Conservation (phyloP, 2,329 filamentous ascomycete genomes). For the Hypoxylon sp. region DNA sequence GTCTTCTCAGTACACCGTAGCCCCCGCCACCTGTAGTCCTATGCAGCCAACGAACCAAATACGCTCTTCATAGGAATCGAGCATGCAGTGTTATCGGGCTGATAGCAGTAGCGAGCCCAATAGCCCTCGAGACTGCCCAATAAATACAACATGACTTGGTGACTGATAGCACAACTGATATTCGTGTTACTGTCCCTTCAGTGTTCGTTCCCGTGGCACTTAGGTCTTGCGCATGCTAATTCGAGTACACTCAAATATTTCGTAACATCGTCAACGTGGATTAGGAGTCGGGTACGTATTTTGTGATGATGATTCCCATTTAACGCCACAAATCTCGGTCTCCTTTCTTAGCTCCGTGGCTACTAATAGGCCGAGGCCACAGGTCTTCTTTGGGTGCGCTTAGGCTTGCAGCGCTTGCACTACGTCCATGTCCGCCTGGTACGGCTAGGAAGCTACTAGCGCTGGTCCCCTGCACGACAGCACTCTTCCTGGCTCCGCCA, state of each 20-base stretch:
- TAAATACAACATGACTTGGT: not conserved
- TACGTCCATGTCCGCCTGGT: slow-evolving; percentile 54
- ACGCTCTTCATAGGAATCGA: not conserved
- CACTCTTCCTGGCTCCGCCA: slow-evolving; percentile 64
- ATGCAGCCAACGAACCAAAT: not conserved
- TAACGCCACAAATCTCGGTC: slow-evolving; percentile 61
- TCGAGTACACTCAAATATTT: not conserved
- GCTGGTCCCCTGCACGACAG: slow-evolving; percentile 65
- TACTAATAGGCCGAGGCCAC: slow-evolving; percentile 61
- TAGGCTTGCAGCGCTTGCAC: slow-evolving; percentile 41
- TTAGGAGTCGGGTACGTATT: not conserved
- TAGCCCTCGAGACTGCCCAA: not conserved
- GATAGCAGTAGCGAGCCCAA: not conserved
- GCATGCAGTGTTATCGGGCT: not conserved
- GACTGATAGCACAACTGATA: too few relatives aligned
- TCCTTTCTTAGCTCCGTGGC: slow-evolving; percentile 57
- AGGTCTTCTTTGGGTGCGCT: slow-evolving; percentile 51
- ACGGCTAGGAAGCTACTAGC: slow-evolving; percentile 67
- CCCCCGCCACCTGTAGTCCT: not conserved
- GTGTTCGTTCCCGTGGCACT: not conserved
- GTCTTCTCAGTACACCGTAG: not conserved
- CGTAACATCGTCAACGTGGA: slow-evolving; percentile 1
- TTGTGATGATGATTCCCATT: not conserved
- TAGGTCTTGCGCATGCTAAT: not conserved
- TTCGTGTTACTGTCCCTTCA: not conserved